A percentile compares a stretch with the other conserved stretches of the same genome.
These are phyloP conservation scores for Naganishia albida DNA, from an alignment of 1,284 basidiomycete genomes.

Conservation along the genomic window DNA sequence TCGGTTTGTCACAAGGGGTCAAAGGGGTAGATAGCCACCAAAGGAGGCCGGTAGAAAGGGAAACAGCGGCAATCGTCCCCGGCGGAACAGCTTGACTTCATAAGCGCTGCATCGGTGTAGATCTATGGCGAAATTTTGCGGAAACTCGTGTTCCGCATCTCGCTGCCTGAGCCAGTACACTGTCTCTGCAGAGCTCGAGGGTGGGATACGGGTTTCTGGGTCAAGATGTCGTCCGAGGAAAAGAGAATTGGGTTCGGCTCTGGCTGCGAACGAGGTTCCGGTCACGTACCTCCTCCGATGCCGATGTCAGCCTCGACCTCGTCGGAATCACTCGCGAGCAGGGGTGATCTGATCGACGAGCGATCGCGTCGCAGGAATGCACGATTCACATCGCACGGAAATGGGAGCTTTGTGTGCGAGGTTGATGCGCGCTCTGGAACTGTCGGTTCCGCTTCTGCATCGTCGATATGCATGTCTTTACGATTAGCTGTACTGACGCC, in stretches of 20 bases:
- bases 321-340: conserved; percentile 2
- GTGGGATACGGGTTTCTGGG: too few species aligned
- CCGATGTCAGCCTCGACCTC: not conserved
- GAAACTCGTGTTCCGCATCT: too few species aligned
- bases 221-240: conserved; percentile 4
- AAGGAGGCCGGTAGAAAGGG: conserved; percentile 1
- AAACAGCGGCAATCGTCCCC: not conserved
- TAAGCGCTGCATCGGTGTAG: not conserved
- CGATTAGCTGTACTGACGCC: too few species aligned
- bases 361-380: not conserved
- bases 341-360: not conserved
- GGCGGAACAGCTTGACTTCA: not conserved
- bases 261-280: not conserved
- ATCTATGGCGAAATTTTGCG: not conserved
- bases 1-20: conserved; percentile 16
- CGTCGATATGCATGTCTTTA: too few species aligned
- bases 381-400: not conserved
- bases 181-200: too few species aligned
- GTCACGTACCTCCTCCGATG: conserved; percentile 4
- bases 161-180: too few species aligned
- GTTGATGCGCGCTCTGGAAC: conserved; percentile 5
- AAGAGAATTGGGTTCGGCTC: not conserved
- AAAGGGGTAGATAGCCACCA: not conserved
- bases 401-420: conserved; percentile 1
- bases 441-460: not conserved